Conservation (phyloP, 148 eudicot genomes). For the Rhododendron griersonianum region DNA sequence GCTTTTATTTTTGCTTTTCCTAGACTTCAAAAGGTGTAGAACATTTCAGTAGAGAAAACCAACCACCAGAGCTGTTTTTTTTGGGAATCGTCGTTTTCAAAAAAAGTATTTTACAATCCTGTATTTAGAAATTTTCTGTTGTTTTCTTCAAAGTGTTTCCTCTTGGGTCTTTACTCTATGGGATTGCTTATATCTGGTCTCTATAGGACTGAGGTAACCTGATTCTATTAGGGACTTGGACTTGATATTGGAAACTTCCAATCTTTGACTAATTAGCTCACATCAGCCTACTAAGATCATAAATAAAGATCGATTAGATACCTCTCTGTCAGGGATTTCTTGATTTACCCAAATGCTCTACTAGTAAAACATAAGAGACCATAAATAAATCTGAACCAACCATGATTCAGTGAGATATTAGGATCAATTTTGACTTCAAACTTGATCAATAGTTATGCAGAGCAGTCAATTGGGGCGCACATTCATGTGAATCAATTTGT, state of each 20-base stretch:
- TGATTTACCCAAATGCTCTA: background rate
- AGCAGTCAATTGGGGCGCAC: background rate
- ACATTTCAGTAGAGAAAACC: background rate
- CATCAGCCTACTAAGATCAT: background rate
- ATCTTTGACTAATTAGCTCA: background rate
- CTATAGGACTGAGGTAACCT: background rate
- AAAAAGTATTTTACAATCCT: background rate
- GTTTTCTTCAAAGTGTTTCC: background rate
- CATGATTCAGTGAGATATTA: background rate
- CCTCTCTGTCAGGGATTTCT: background rate
- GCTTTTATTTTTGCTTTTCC: background rate
- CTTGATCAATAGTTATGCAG: background rate
- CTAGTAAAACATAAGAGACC: background rate
- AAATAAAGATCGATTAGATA: background rate
- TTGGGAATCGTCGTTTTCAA: background rate
- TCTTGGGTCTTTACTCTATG: background rate
- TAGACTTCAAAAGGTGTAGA: background rate
- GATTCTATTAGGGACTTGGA: background rate
- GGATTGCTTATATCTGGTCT: background rate
- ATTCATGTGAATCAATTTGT: background rate
- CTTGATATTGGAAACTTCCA: background rate
- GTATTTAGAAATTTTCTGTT: background rate
- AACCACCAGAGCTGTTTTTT: background rate
- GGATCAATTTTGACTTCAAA: background rate
- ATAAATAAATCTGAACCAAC: background rate